These are phyloP conservation scores for Aurantiochytrium sp. DNA, from an alignment of 108 stramenopile species.

Conservation along the genomic window DNA sequence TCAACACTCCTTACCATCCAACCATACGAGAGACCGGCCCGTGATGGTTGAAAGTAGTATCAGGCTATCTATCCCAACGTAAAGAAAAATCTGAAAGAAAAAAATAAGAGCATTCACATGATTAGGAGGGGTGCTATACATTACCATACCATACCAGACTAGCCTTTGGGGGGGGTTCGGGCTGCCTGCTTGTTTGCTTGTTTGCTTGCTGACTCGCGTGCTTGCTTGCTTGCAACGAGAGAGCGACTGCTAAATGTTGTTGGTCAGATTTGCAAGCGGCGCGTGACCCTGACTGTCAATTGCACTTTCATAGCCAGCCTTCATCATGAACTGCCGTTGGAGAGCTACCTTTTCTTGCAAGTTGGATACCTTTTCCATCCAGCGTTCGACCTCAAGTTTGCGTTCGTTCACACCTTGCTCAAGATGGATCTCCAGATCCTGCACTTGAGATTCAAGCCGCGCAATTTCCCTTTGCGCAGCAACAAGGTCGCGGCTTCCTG, in stretches of 20 bases:
- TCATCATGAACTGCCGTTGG: slow-evolving; percentile 5
- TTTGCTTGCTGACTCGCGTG: too few species aligned
- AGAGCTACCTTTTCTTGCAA: background rate
- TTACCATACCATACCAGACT: too few species aligned
- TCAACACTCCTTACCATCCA: too few species aligned
- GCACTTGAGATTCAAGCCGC: background rate
- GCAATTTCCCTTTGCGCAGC: background rate
- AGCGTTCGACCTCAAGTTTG: background rate
- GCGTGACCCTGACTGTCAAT: background rate
- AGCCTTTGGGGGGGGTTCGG: too few species aligned
- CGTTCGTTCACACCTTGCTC: background rate
- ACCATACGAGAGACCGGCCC: too few species aligned
- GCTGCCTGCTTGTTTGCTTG: too few species aligned
- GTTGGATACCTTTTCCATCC: background rate
- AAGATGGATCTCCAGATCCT: background rate
- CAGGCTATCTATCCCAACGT: too few species aligned
- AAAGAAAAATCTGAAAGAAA: too few species aligned
- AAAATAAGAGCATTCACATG: too few species aligned
- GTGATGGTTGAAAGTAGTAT: too few species aligned
- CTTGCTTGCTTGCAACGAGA: too few species aligned
- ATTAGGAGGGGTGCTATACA: too few species aligned
- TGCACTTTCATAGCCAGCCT: background rate
- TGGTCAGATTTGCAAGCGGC: background rate
- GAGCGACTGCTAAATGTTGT: background rate
- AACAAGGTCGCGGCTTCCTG: background rate